phyloP scores from a whole-genome alignment of 2,329 filamentous ascomycete species.

The Orbilia brochopaga region DNA sequence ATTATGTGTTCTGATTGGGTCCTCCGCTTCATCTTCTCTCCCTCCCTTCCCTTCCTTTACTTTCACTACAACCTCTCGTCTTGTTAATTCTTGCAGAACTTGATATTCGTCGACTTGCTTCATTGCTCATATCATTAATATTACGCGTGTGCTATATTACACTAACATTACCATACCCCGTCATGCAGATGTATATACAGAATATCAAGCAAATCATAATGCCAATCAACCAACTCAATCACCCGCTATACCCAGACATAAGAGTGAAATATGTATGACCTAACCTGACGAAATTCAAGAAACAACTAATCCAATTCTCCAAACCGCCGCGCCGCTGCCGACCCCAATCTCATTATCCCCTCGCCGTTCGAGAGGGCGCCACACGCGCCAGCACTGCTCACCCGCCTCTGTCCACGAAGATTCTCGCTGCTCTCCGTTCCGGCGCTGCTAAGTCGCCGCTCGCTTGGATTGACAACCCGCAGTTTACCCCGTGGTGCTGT shows the following conservation, averaged over 20 bases:
- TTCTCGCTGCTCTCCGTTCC: conserved; percentile 52
- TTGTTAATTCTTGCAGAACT: no score
- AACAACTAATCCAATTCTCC: conserved; percentile 30
- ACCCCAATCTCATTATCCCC: conserved; percentile 30
- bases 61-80: no score
- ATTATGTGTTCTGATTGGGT: conserved; percentile 41
- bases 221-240: no score
- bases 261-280: neutral
- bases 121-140: neutral
- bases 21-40: neutral
- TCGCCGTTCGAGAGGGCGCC: conserved; percentile 17
- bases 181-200: conserved; percentile 3
- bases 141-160: neutral
- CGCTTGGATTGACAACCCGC: conserved; percentile 84
- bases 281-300: neutral
- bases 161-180: conserved; percentile 7
- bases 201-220: neutral
- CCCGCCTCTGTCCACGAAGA: conserved; percentile 24
- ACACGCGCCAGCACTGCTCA: conserved; percentile 26
- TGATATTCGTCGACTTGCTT: no score
- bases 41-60: neutral
- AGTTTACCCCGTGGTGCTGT: conserved; percentile 86
- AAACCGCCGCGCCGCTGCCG: conserved; percentile 28
- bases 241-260: neutral
- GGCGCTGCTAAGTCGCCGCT: conserved; percentile 53